Conservation (phyloP, 768 basidiomycete species). For the Termitomyces sp. region DNA sequence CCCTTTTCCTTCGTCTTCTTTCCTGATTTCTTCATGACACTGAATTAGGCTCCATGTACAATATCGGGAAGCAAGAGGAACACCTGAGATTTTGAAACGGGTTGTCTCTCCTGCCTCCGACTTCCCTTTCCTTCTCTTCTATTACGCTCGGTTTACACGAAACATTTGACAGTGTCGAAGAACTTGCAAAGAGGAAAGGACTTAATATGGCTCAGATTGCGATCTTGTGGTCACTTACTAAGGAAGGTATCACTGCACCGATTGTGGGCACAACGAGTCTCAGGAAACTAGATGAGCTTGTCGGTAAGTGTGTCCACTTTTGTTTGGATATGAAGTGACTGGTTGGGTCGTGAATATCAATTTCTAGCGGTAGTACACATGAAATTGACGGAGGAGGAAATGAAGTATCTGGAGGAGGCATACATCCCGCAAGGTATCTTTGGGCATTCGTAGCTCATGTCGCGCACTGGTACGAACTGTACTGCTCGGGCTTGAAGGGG, state of each 20-base stretch:
- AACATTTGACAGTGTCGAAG: conserved; percentile 38
- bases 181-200: conserved; percentile 47
- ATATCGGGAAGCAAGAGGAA: conserved; percentile 23
- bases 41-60: conserved; percentile 16
- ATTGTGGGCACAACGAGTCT: conserved; percentile 54
- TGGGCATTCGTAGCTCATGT: too few species aligned
- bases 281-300: conserved; percentile 48
- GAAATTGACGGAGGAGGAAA: conserved; percentile 45
- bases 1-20: too few species aligned
- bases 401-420: too few species aligned
- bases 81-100: conserved; percentile 36
- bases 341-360: too few species aligned
- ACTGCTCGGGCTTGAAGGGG: too few species aligned
- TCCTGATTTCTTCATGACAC: too few species aligned
- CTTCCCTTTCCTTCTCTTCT: too few species aligned
- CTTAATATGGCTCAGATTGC: conserved; percentile 57
- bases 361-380: conserved; percentile 44
- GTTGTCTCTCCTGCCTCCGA: not conserved
- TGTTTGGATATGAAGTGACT: not conserved
- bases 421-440: too few species aligned
- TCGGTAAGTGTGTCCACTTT: conserved; percentile 29
- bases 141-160: too few species aligned
- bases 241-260: conserved; percentile 51
- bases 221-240: conserved; percentile 47
- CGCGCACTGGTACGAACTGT: too few species aligned